Percentiles rank a stretch among this genome's conserved stretches.
Conservation (phyloP, 352 stramenopile genomes). For the Phytophthora fragariae region DNA sequence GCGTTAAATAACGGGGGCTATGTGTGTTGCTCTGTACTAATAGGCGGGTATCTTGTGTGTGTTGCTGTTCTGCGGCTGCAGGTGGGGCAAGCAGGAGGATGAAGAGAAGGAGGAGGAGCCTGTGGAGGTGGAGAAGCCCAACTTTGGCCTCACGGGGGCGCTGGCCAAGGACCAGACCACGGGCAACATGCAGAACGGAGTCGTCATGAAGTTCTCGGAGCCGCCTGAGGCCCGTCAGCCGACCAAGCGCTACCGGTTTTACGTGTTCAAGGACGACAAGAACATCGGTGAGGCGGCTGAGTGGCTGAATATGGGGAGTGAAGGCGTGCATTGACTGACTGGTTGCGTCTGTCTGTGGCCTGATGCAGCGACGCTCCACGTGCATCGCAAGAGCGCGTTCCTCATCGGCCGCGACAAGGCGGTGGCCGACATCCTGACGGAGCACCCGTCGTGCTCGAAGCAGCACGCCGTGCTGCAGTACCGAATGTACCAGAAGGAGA, state of each 20-base stretch:
- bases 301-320: neutral
- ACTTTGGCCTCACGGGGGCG: constrained; percentile 98
- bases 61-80: constrained; percentile 15
- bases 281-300: constrained; percentile 60
- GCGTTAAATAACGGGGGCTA: neutral
- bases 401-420: constrained; percentile 94
- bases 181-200: constrained; percentile 96
- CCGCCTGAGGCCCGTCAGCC: constrained; percentile 94
- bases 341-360: constrained; percentile 25
- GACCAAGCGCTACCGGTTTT: constrained; percentile 94
- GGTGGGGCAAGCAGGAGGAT: constrained; percentile 81
- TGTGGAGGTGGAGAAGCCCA: constrained; percentile 93
- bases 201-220: constrained; percentile 98
- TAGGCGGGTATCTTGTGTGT: neutral
- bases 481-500: constrained; percentile 80
- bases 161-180: constrained; percentile 96
- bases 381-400: constrained; percentile 96
- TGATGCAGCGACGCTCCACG: constrained; percentile 92
- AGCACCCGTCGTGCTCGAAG: constrained; percentile 96
- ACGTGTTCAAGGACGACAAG: constrained; percentile 96
- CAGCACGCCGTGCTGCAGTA: constrained; percentile 99
- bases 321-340: constrained; percentile 4
- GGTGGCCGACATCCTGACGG: constrained; percentile 95
- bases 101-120: constrained; percentile 60
- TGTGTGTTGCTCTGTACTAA: neutral